Conservation (phyloP, 1,284 basidiomycete genomes). For the Singerocomus inundabilis region DNA sequence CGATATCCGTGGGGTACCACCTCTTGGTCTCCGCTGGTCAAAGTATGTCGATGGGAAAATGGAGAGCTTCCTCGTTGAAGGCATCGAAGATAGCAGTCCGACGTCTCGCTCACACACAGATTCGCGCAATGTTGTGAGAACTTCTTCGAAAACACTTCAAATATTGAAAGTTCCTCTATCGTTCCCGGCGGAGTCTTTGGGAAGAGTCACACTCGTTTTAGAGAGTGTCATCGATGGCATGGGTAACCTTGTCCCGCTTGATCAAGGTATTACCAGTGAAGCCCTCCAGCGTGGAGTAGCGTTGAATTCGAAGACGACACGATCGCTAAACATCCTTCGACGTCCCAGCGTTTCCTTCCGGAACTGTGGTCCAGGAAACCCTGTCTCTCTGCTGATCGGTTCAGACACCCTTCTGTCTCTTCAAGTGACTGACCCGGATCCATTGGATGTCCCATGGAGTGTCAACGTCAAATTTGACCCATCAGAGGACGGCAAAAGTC, state of each 20-base stretch:
- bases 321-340: conserved; percentile 73
- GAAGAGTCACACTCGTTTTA: conserved; percentile 66
- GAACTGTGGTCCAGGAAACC: conserved; percentile 69
- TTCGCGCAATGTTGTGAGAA: conserved; percentile 23
- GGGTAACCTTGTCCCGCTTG: conserved; percentile 64
- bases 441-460: conserved; percentile 66
- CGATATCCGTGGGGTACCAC: conserved; percentile 74
- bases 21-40: conserved; percentile 76
- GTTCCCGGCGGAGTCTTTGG: conserved; percentile 58
- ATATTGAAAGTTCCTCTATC: conserved; percentile 67
- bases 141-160: conserved; percentile 42
- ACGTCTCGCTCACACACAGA: conserved; percentile 17
- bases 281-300: conserved; percentile 16
- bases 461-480: conserved; percentile 63
- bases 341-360: conserved; percentile 75
- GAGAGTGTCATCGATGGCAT: conserved; percentile 74
- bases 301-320: conserved; percentile 46
- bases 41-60: conserved; percentile 60
- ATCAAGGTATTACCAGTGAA: conserved; percentile 29
- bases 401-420: conserved; percentile 56
- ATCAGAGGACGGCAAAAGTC: conserved; percentile 37
- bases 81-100: conserved; percentile 63
- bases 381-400: conserved; percentile 75
- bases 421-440: conserved; percentile 50
- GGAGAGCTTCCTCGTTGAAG: conserved; percentile 77